Evolutionary conservation across 2,329 filamentous ascomycete genomes (phyloP), one percentile per base, ranked within the genome.

Genomic region (Nothomitra cinnamomea): DNA sequence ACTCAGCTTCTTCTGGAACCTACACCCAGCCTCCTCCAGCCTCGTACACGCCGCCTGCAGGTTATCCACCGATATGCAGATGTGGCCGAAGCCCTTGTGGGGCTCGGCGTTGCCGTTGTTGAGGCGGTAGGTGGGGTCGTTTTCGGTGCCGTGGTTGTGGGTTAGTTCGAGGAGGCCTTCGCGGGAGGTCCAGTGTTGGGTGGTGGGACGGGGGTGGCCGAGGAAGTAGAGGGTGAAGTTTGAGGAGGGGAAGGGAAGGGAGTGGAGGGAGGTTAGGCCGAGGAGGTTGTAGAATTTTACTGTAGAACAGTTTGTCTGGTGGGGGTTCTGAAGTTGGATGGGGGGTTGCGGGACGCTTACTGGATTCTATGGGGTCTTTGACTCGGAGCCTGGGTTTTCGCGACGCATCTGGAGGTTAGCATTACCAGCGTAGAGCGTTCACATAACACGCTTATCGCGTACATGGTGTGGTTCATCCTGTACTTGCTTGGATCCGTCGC

Each of bases 141-240:
- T 73, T 69, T 96, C 92, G 19, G 89, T 95, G 63, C 92, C 92
- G 68, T 95, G 88, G 67, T 83, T 83, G 69, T 83, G 79, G 6
- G 78, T 82, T 58, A 98, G 77, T 69, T 98, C 92, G 59, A 98
- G 80, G 41, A 96, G 77, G 48, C 87, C 92, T 68, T 94, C 83
- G 53, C 92, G 83, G 68, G 95, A 87, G 4, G 77, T 79, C 72
- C 83, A 89, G 63, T 82, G 78, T 58, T 81, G 81, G 62, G 55
- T 77, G 73, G 8, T 85, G 92, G n/a, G 79, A 38, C 77, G 73
- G 8, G 87, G 79, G 32, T 94, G 96, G 56, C 83, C 88, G 56
- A 98, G 76, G 71, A 96, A 96, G 74, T 96, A 96, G 25, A 95
- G 79, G 62, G 92, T 87, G 68, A 96, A 96, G 65, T 94, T 95